Percentiles rank a stretch among this genome's conserved stretches.
Evolutionary conservation across 495 filamentous ascomycete genomes (phyloP).

Genomic region (Hyaloscypha variabilis): DNA sequence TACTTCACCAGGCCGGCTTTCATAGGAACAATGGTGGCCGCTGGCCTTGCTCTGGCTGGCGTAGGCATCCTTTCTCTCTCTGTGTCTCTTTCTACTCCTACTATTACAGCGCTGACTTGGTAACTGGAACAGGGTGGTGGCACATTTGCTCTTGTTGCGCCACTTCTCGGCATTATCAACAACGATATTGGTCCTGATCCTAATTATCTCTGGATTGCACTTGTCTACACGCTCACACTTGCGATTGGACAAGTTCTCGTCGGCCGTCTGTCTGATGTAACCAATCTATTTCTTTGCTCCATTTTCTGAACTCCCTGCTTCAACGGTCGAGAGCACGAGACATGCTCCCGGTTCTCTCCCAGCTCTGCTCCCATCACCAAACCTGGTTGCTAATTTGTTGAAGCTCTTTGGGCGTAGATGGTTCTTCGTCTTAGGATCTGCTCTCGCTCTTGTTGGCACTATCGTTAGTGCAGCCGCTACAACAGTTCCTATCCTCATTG

Average conservation of each 20-base stretch:
- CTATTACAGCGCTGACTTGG: neutral
- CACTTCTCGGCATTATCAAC: conserved; percentile 29
- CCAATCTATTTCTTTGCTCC: too few species aligned
- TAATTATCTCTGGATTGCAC: conserved; percentile 39
- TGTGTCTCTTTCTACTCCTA: too few species aligned
- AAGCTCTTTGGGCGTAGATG: conserved; percentile 57
- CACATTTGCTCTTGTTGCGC: conserved; percentile 1
- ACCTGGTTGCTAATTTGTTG: too few species aligned
- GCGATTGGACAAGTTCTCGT: conserved; percentile 24
- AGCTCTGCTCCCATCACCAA: too few species aligned
- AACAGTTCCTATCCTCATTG: conserved; percentile 46
- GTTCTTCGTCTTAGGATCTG: conserved; percentile 46
- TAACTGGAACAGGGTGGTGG: conserved; percentile 1
- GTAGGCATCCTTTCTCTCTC: neutral
- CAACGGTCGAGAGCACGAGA: too few species aligned
- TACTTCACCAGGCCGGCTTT: conserved; percentile 3
- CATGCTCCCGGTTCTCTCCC: too few species aligned
- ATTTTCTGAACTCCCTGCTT: too few species aligned
- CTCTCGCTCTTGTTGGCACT: conserved; percentile 43
- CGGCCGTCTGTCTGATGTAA: conserved; percentile 40
- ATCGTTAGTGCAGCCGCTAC: conserved; percentile 48
- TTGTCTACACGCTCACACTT: conserved; percentile 36
- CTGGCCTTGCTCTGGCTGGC: neutral
- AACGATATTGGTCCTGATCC: conserved; percentile 38
- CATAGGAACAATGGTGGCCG: conserved; percentile 1